Conservation (phyloP, 139 green algal species). For the Mychonastes homosphaera region DNA sequence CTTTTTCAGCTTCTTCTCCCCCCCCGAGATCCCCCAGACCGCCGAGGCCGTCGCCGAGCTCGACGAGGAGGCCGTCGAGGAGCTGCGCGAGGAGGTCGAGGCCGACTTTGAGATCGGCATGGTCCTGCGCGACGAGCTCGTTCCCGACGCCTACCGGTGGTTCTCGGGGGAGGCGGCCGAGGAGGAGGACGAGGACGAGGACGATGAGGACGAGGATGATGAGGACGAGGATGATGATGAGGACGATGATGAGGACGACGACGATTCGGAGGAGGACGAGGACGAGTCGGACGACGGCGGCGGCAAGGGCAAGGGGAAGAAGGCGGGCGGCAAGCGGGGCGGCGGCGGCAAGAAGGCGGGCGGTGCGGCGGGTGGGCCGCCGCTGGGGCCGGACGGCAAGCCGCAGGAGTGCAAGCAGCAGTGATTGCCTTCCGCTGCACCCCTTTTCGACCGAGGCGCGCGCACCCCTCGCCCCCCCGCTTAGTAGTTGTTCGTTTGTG, state of each 20-base stretch:
- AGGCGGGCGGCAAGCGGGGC: constrained; percentile 10
- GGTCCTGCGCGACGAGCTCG: constrained; percentile 70
- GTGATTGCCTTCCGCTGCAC: constrained; percentile 15
- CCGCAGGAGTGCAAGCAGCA: constrained; percentile 76
- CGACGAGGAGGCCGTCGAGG: constrained; percentile 77
- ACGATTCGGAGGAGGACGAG: constrained; percentile 12
- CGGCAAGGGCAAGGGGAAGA: no score
- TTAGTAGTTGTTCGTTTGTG: neutral
- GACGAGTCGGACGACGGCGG: constrained; percentile 7
- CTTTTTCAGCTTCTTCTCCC: constrained; percentile 95
- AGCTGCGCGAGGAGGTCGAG: constrained; percentile 77
- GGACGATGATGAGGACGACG: constrained; percentile 37
- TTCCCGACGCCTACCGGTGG: constrained; percentile 62
- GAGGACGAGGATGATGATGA: constrained; percentile 62
- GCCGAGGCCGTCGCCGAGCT: constrained; percentile 70
- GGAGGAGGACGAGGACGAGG: constrained; percentile 43
- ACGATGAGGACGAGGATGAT: constrained; percentile 51
- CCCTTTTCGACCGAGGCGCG: neutral
- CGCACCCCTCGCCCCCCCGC: neutral
- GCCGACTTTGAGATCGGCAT: constrained; percentile 70
- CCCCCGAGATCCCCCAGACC: constrained; percentile 57
- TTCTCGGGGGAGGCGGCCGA: constrained; percentile 84
- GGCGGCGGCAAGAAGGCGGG: neutral
- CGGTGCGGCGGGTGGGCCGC: neutral
- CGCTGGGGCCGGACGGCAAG: constrained; percentile 39